Percentiles rank a stretch among this genome's conserved stretches.
Evolutionary conservation across 257 asterid genomes (phyloP).

Genomic region (Parsonsia alboflavescens): DNA sequence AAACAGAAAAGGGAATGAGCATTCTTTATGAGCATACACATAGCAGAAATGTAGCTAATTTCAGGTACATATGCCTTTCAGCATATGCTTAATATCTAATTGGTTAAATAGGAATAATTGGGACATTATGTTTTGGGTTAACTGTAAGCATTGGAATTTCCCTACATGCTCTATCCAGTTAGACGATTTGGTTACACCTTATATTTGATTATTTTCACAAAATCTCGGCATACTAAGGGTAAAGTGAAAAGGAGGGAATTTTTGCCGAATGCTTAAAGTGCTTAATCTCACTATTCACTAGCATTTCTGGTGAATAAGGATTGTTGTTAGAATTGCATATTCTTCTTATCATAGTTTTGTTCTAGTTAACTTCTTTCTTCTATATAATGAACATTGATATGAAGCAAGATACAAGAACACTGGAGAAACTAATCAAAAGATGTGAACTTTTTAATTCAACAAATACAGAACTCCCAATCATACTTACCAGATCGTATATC

Average conservation of each 20-base stretch:
- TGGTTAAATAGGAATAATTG: background rate
- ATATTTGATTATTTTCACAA: no score
- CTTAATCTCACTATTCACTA: background rate
- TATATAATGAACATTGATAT: background rate
- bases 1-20: no score
- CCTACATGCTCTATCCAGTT: background rate
- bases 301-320: background rate
- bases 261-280: background rate
- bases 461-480: background rate
- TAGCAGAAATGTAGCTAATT: background rate
- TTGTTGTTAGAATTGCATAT: background rate
- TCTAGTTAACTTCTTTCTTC: background rate
- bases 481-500: conserved; percentile 87
- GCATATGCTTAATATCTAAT: no score
- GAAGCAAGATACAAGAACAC: no score
- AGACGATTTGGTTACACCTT: background rate
- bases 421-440: background rate
- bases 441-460: no score
- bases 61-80: no score
- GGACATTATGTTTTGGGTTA: background rate
- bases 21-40: no score
- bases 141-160: background rate
- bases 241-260: background rate
- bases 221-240: background rate
- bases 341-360: background rate